Base-by-base conservation (phyloP, 208 protist genomes). In the Giardia duodenalis region DNA sequence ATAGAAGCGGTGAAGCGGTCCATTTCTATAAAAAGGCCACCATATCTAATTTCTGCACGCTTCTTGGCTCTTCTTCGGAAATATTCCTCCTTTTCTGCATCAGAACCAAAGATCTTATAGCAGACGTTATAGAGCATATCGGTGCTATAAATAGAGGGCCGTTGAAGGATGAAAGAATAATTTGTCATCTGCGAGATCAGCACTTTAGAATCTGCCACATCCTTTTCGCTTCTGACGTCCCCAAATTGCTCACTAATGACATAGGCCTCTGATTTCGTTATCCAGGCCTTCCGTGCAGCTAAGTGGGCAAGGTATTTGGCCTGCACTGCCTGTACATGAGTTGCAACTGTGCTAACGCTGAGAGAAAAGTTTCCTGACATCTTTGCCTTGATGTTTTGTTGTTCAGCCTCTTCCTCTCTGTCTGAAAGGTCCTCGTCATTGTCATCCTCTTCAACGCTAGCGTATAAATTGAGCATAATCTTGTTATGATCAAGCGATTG, bases 11-110 rank as follows among this genome's bases (percentile, higher is more conserved):
- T 89, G 42, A 89, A 89, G 4, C 86, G 4, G 42, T 89, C 86
- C 86, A 89, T n/a, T 89, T 89, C 86, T n/a, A 46, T 46, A 42
- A 89, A 89, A 45, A 89, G 86, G 42, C 86, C 86, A 46, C 86
- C 86, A 76, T 76, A 76, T 39, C 30, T 10, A 30, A 76, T 76
- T 30, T 76, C 57, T 76, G 57, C 57, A 10, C 10, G 57, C 57
- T 30, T 10, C 30, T 76, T 30, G 19, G 57, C 57, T 30, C 30
- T 10, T 10, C 57, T 10, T 76, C 57, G 57, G 30, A 30, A 39
- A 76, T 76, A 76, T 76, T 10, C 57, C 30, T 39, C 30, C 30
- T 30, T 76, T 30, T 76, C 57, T 76, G 10, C 19, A 30, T 76
- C 57, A 30, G 19, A 39, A 10, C 30, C 57, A 30, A 76, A 76